phyloP scores from a whole-genome alignment of 2,329 filamentous ascomycete genomes.

The Talaromyces sp. region DNA sequence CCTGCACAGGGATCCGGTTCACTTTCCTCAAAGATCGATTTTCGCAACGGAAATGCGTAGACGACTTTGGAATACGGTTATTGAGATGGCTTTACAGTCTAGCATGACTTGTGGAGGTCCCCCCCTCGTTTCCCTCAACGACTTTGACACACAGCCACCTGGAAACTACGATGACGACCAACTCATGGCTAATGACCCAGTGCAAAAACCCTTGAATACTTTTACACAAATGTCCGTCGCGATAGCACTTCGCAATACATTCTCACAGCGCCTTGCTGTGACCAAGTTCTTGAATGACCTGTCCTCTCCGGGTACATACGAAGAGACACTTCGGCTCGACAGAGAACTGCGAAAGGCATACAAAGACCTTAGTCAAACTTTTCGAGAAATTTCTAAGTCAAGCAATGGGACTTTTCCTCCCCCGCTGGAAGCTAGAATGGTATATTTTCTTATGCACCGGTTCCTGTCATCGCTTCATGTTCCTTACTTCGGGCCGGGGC shows the following conservation, averaged over 20 bases:
- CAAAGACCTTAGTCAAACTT: conserved; percentile 31
- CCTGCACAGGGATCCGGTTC: conserved; percentile 25
- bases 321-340: conserved; percentile 20
- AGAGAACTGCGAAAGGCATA: conserved; percentile 42
- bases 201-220: conserved; percentile 18
- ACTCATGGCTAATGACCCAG: conserved; percentile 21
- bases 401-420: conserved; percentile 4
- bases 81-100: conserved; percentile 28
- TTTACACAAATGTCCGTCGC: conserved; percentile 32
- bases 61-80: conserved; percentile 30
- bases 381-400: conserved; percentile 13
- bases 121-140: conserved; percentile 21
- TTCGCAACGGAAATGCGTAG: conserved; percentile 22
- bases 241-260: conserved; percentile 30
- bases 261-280: conserved; percentile 32
- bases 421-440: conserved; percentile 13
- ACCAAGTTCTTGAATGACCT: conserved; percentile 23
- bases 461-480: conserved; percentile 24
- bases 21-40: conserved; percentile 15
- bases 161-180: conserved; percentile 22
- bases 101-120: conserved; percentile 24
- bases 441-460: conserved; percentile 24
- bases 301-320: conserved; percentile 8
- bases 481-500: conserved; percentile 14
- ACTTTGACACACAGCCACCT: conserved; percentile 27